Evolutionary conservation across 2,329 filamentous ascomycete species (phyloP).

Genomic region (Sporothrix euskadiensis): DNA sequence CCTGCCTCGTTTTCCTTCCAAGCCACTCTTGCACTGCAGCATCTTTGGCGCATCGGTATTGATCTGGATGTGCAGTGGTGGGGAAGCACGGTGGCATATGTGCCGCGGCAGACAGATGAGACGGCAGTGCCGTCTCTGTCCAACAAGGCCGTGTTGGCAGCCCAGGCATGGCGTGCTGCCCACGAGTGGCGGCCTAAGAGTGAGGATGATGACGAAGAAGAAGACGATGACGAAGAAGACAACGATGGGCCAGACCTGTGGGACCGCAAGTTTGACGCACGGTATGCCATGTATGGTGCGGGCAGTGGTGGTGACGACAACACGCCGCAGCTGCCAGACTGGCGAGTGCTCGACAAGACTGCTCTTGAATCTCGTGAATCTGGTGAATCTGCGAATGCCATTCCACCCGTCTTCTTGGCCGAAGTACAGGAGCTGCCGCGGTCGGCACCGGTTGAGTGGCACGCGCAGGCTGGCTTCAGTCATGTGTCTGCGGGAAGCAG

Average conservation of each 20-base stretch:
- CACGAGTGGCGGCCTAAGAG: slow-evolving; percentile 41
- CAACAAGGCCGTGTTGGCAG: slow-evolving; percentile 46
- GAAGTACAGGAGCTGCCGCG: slow-evolving; percentile 78
- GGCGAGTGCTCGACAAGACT: slow-evolving; percentile 44
- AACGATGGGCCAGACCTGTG: slow-evolving; percentile 63
- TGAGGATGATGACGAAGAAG: slow-evolving; percentile 41
- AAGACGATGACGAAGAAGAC: slow-evolving; percentile 53
- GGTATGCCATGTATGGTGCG: slow-evolving; percentile 46
- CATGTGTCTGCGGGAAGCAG: slow-evolving; percentile 33
- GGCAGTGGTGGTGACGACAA: not conserved
- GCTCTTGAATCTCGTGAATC: not conserved
- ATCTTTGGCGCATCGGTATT: slow-evolving; percentile 79
- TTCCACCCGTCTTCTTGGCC: slow-evolving; percentile 71
- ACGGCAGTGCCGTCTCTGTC: slow-evolving; percentile 31
- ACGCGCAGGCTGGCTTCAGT: slow-evolving; percentile 63
- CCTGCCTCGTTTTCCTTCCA: slow-evolving; percentile 51
- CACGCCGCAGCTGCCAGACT: slow-evolving; percentile 50
- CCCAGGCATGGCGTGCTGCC: slow-evolving; percentile 50
- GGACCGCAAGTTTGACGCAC: slow-evolving; percentile 62
- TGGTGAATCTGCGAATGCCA: slow-evolving; percentile 29
- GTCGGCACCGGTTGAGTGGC: slow-evolving; percentile 78
- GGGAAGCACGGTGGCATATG: slow-evolving; percentile 73
- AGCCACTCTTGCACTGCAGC: slow-evolving; percentile 75
- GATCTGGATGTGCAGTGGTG: slow-evolving; percentile 73
- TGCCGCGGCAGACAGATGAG: slow-evolving; percentile 49